Evolutionary conservation across 208 protist genomes (phyloP).

Genomic region (Phytomonas serpens): DNA sequence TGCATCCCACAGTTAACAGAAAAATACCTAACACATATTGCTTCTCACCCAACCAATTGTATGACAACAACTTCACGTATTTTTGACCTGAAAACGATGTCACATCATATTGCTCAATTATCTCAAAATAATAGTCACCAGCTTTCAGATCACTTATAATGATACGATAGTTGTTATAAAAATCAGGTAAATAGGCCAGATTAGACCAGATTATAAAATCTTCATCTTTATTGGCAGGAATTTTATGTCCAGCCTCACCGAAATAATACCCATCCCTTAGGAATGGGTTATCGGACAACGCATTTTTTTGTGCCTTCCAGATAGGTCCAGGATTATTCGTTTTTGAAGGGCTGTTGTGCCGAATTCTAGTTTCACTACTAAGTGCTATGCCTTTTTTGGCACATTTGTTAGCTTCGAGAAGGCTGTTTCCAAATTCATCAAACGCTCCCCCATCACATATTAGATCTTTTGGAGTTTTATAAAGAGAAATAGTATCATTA

Average conservation of each 20-base stretch:
- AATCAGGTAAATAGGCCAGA: slow-evolving; percentile 89
- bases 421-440: slow-evolving; percentile 19
- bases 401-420: slow-evolving; percentile 38
- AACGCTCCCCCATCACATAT: slow-evolving; percentile 82
- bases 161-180: slow-evolving; percentile 95
- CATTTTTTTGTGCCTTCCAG: slow-evolving; percentile 27
- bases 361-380: slow-evolving; percentile 68
- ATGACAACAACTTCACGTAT: slow-evolving; percentile 85
- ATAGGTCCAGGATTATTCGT: slow-evolving; percentile 27
- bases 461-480: slow-evolving; percentile 25
- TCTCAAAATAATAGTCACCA: slow-evolving; percentile 87
- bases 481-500: slow-evolving; percentile 92
- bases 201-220: slow-evolving; percentile 98
- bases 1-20: slow-evolving; percentile 78
- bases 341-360: slow-evolving; percentile 56
- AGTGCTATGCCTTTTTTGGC: slow-evolving; percentile 92
- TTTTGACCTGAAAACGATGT: slow-evolving; percentile 89
- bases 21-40: slow-evolving; percentile 91
- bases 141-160: slow-evolving; percentile 71
- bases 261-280: slow-evolving; percentile 74
- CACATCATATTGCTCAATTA: slow-evolving; percentile 89
- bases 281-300: slow-evolving; percentile 44
- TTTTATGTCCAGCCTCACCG: slow-evolving; percentile 64
- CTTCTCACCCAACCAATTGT: slow-evolving; percentile 92
- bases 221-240: slow-evolving; percentile 84